These are phyloP conservation scores for Schwanniomyces occidentalis DNA, from an alignment of 805 yeast genomes.

Conservation along the genomic window DNA sequence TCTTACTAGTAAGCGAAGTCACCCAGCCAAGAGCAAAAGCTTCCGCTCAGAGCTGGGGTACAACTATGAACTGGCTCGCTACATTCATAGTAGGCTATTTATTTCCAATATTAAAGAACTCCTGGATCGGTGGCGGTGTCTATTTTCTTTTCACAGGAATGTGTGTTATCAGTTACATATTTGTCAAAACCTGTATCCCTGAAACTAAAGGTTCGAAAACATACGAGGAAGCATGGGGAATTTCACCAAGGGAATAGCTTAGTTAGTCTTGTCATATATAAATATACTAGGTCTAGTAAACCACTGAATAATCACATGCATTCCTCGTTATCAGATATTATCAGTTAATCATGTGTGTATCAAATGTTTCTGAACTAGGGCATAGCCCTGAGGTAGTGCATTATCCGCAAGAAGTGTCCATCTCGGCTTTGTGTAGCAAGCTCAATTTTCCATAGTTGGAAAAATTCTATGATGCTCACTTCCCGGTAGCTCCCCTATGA, in stretches of 20 bases:
- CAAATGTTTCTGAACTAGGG: too few species aligned
- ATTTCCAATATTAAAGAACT: conserved; percentile 70
- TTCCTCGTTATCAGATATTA: too few species aligned
- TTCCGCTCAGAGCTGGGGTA: conserved; percentile 90
- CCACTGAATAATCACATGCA: too few species aligned
- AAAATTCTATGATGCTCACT: background rate
- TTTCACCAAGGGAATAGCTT: too few species aligned
- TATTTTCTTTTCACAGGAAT: conserved; percentile 69
- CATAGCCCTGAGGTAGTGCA: too few species aligned
- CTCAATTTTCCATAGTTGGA: background rate
- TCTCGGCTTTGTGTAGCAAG: conserved; percentile 2
- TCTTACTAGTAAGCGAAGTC: conserved; percentile 83
- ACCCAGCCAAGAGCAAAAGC: conserved; percentile 79
- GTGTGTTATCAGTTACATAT: conserved; percentile 50
- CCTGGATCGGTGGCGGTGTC: conserved; percentile 70
- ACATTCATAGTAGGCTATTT: conserved; percentile 78
- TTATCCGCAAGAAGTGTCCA: too few species aligned
- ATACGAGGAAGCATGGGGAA: conserved; percentile 69
- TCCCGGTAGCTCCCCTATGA: conserved; percentile 7
- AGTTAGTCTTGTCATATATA: too few species aligned
- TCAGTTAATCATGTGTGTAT: too few species aligned
- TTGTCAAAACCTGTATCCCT: conserved; percentile 55
- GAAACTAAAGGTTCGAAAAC: conserved; percentile 70
- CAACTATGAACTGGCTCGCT: conserved; percentile 87
- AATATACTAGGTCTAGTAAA: too few species aligned